Conservation (phyloP, 2,329 filamentous ascomycete genomes). For the Monilinia fructigena region DNA sequence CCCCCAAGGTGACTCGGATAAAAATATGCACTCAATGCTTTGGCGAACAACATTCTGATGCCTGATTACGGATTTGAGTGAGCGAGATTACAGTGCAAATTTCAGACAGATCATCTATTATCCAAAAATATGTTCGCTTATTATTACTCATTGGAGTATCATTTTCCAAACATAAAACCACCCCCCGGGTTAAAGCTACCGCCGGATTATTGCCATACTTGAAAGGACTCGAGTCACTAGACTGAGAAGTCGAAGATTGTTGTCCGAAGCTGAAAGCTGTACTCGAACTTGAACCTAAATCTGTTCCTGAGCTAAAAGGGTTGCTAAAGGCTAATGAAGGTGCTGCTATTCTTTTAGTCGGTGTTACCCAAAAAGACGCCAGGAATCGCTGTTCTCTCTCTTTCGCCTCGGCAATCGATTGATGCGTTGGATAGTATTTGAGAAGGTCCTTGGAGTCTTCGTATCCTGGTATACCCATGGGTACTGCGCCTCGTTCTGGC, state of each 20-base stretch:
- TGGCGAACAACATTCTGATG: too few species aligned
- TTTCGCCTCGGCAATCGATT: background rate
- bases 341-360: background rate
- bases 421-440: background rate
- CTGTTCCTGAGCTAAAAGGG: background rate
- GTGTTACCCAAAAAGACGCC: background rate
- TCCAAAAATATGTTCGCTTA: background rate
- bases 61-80: too few species aligned
- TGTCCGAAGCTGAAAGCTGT: background rate
- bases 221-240: background rate
- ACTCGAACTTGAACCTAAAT: background rate
- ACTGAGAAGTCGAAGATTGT: background rate
- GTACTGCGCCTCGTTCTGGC: background rate
- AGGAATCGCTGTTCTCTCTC: slow-evolving; percentile 3
- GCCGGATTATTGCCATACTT: too few species aligned
- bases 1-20: too few species aligned
- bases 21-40: too few species aligned
- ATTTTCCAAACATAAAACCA: background rate
- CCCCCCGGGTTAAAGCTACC: background rate
- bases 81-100: too few species aligned
- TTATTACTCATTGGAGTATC: background rate
- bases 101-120: too few species aligned
- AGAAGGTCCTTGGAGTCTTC: background rate
- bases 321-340: background rate
- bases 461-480: background rate